A percentile compares a stretch with the other conserved stretches of the same genome.
Conservation (phyloP, 306 rosid species). For the Elaeagnus macrophylla region DNA sequence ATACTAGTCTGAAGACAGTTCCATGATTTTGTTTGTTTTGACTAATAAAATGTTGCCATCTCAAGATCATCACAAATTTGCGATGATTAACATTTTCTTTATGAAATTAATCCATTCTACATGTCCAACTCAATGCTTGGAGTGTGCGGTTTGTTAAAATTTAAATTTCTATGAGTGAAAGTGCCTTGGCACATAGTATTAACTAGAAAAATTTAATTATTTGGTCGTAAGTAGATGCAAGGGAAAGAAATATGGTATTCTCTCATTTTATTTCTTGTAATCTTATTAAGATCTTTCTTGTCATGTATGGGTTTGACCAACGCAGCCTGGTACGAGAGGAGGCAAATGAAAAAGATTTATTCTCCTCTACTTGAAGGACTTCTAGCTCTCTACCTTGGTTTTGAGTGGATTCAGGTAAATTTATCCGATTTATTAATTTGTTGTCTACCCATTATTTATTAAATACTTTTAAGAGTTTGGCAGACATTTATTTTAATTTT, state of each 20-base stretch:
- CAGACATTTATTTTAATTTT: slow-evolving; percentile 22
- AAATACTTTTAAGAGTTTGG: not conserved
- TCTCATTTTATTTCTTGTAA: not conserved
- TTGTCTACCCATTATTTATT: not conserved
- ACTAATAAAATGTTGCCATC: too few relatives aligned
- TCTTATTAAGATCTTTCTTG: not conserved
- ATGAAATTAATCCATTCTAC: too few relatives aligned
- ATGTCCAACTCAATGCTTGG: too few relatives aligned
- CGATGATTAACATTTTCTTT: too few relatives aligned
- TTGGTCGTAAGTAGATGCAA: slow-evolving; percentile 1
- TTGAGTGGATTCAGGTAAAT: slow-evolving; percentile 88
- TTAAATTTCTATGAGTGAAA: too few relatives aligned
- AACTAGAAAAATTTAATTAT: not conserved
- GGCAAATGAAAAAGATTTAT: slow-evolving; percentile 87
- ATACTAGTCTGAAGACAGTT: not conserved
- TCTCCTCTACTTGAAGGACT: slow-evolving; percentile 95
- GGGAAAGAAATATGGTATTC: not conserved
- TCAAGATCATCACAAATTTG: too few relatives aligned
- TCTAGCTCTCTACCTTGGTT: slow-evolving; percentile 88
- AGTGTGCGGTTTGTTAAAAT: too few relatives aligned
- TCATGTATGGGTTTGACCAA: slow-evolving; percentile 15
- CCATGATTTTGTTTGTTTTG: not conserved
- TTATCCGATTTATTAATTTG: not conserved
- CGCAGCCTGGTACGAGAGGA: slow-evolving; percentile 84
- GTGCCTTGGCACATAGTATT: too few relatives aligned